Conservation (phyloP, 2,329 filamentous ascomycete genomes). For the Dactylellina cionopaga region DNA sequence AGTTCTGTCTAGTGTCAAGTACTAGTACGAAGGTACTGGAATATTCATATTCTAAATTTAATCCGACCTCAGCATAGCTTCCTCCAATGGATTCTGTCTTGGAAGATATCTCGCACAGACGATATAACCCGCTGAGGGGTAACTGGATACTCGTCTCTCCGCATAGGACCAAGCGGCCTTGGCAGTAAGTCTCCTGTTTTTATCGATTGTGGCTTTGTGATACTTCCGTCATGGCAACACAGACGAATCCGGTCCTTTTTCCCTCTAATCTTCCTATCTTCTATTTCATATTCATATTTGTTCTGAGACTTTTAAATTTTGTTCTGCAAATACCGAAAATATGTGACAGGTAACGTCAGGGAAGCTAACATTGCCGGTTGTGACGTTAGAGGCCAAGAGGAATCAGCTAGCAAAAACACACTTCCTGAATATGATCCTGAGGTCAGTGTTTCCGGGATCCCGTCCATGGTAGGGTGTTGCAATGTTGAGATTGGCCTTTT, state of each 20-base stretch:
- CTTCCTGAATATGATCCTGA: conserved; percentile 83
- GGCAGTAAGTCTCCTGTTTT: conserved; percentile 76
- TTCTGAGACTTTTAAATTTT: not conserved
- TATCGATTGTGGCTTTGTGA: conserved; percentile 21
- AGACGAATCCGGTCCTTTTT: not conserved
- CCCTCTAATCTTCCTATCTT: not conserved
- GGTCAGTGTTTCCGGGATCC: conserved; percentile 61
- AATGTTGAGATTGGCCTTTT: conserved; percentile 8
- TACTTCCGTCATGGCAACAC: conserved; percentile 18
- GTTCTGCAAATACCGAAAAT: not conserved
- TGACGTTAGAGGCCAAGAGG: conserved; percentile 76
- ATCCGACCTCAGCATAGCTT: not conserved
- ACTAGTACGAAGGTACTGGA: no score
- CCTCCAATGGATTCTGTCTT: conserved; percentile 65
- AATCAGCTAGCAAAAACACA: conserved; percentile 73
- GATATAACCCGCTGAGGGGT: conserved; percentile 89
- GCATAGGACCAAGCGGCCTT: conserved; percentile 94
- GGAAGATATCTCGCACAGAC: conserved; percentile 94
- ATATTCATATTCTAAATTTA: not conserved
- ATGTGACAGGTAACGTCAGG: no score
- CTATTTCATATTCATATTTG: not conserved
- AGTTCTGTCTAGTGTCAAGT: not conserved
- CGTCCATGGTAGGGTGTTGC: not conserved
- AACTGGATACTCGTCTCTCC: conserved; percentile 95
- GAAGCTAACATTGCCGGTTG: not conserved